Base-by-base conservation (phyloP, 108 stramenopile species). In the Discostella stelligeroides region DNA sequence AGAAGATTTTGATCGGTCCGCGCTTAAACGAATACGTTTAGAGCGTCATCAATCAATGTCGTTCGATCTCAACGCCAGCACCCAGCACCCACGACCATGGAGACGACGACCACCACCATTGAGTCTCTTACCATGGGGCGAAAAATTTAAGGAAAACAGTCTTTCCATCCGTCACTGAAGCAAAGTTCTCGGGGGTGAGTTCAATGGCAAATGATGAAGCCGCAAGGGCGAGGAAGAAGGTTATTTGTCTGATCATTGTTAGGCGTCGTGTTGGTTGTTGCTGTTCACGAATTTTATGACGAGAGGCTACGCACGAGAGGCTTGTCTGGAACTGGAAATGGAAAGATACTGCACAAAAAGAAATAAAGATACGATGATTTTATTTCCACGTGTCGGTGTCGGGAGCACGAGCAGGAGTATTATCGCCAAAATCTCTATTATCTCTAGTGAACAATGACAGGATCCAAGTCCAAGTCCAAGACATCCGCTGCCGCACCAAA, bases 121-220 rank as follows among this genome's bases (percentile, higher is more conserved):
- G 40, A 18, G 5, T 15, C 37, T 20, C 79, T 46, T 54, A 75
- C 81, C 91, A 89, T 51, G 93, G 93, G 7, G 90, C 93, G 46
- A 83, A 90, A 66, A 91, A 90, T 47, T 92, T 92, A 57, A 94
- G 15, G 65, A 94, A 94, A 23, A 94, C 85, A 13, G 87, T 88
- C 79, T 94, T 94, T 2, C 81, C 89, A 28, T 72, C 83, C 9
- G 86, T 88, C 39, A 64, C 49, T 12, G 63, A 74, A 24, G 90
- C 86, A 39, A 55, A 94, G 75, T 85, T 92, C 40, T 79, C 85
- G 25, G 85, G 72, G 1, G 85, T 91, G 37, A 91, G 79, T 48
- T 85, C 85, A 25, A 86, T 61, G 62, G 84, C 66, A n/a, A 71
- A 42, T 13, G 65, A 72, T 15, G 81, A 40, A 24, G 66, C 45